phyloP scores from a whole-genome alignment of 2,329 filamentous ascomycete species.

The Huntiella bhutanensis region DNA sequence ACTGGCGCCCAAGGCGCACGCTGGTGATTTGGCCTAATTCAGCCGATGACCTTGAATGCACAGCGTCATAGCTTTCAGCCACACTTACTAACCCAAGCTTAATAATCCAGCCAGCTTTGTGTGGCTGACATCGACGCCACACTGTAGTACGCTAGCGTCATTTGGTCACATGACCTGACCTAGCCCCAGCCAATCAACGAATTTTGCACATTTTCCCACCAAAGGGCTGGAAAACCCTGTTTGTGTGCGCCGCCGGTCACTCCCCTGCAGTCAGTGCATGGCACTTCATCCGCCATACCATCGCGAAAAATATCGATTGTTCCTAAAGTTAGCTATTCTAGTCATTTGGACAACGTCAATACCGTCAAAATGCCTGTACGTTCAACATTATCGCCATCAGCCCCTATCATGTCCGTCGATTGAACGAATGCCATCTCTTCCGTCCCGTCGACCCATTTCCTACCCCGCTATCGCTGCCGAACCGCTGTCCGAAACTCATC shows the following conservation, averaged over 20 bases:
- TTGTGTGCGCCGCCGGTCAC: neutral
- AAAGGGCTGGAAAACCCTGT: constrained; percentile 11
- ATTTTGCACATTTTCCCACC: constrained; percentile 11
- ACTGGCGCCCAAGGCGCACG: neutral
- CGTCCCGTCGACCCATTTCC: neutral
- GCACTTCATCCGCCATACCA: constrained; percentile 11
- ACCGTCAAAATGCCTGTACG: constrained; percentile 13
- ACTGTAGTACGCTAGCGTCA: neutral
- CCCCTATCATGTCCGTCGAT: constrained; percentile 8
- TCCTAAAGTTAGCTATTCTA: constrained; percentile 12
- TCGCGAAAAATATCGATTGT: constrained; percentile 8
- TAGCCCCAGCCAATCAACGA: constrained; percentile 7
- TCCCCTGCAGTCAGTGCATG: constrained; percentile 4
- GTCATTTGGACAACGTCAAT: constrained; percentile 12
- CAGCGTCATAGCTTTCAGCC: constrained; percentile 4
- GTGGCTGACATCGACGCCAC: constrained; percentile 6
- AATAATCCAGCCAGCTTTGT: neutral
- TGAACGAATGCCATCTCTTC: constrained; percentile 7
- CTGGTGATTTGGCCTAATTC: constrained; percentile 4
- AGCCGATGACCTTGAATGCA: constrained; percentile 1
- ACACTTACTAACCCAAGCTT: too few species aligned
- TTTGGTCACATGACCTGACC: constrained; percentile 4
- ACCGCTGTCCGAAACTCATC: neutral
- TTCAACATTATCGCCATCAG: constrained; percentile 6
- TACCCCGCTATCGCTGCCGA: neutral